Base-by-base conservation (phyloP, 345 rosid species). In the Populus ilicifolia region DNA sequence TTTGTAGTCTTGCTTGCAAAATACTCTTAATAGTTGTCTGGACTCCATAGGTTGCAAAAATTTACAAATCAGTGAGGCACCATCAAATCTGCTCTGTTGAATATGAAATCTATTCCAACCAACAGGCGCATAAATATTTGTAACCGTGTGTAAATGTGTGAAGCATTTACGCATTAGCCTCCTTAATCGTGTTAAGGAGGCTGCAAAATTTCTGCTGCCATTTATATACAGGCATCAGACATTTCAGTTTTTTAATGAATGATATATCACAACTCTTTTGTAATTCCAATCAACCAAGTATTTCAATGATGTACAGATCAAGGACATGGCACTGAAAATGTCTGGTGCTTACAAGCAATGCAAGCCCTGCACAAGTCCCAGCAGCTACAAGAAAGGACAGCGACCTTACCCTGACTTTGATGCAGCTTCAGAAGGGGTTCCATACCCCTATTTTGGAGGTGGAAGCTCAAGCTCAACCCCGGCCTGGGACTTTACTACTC, bases 381-480 rank as follows among this genome's bases (percentile, higher is more conserved):
- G 89, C 83, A 87, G 87, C 77, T 85, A 84, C 84, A 92, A 87
- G 88, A 90, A 84, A 85, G 97, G 89, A 9, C 84, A 84, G 1
- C 78, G 89, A 50, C 74, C 90, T 0, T 92, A 87, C 65, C 92
- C 97, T 0, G 98, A 95, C 80, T 91, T 83, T 16, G 97, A 93
- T 75, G 79, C 87, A 8, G 89, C 89, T 80, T 93, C 95, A 27
- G 97, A 91, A 82, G 96, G 94, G 20, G 90, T 82, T 79, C 96
- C 96, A 0, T 93, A 89, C 67, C 92, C 92, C 25, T 94, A 87
- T 80, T 79, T 82, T 36, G 86, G 98, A 78, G 96, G 88, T 5
- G 96, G 90, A 71, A 94, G 97, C 82, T 84, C 97, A 0, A 88
- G 90, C 77, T 93, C 98, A 17, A 95, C 99, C 2, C 98, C 99